Conservation (phyloP, 2,329 filamentous ascomycete genomes). For the Fusarium paranaense region DNA sequence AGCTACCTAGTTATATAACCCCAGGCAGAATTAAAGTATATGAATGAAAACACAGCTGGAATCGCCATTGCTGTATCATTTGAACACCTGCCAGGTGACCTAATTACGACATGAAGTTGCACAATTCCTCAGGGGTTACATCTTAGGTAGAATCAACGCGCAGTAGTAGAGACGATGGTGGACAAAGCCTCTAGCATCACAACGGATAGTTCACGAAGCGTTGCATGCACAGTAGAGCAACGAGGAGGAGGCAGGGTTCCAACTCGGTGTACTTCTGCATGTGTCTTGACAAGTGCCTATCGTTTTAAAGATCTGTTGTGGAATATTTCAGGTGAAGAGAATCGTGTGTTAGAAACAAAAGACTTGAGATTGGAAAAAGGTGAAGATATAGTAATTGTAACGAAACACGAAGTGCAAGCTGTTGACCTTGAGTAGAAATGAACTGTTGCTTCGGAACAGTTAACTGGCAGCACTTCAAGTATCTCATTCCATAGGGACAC, state of each 20-base stretch:
- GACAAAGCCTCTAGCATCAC: too few relatives aligned
- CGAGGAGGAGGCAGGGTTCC: not conserved
- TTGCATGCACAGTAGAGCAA: not conserved
- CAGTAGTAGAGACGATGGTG: not conserved
- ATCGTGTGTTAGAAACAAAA: too few relatives aligned
- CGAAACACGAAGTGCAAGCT: too few relatives aligned
- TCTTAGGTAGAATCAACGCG: not conserved
- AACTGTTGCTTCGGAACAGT: not conserved
- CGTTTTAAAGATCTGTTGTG: too few relatives aligned
- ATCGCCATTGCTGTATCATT: not conserved
- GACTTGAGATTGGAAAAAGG: too few relatives aligned
- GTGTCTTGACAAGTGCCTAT: too few relatives aligned
- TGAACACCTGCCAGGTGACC: not conserved
- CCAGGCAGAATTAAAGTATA: not conserved
- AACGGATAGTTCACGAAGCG: not conserved
- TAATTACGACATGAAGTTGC: not conserved
- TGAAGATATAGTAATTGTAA: too few relatives aligned
- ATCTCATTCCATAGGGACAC: too few relatives aligned
- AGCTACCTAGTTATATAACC: not conserved
- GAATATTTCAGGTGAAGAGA: too few relatives aligned
- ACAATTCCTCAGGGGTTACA: not conserved
- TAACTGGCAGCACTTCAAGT: not conserved
- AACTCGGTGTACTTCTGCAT: too few relatives aligned
- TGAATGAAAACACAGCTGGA: fast-evolving
- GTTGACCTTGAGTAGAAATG: not conserved